These are phyloP conservation scores for Dianthus caryophyllus DNA, from an alignment of 148 eudicot genomes.

Conservation along the genomic window DNA sequence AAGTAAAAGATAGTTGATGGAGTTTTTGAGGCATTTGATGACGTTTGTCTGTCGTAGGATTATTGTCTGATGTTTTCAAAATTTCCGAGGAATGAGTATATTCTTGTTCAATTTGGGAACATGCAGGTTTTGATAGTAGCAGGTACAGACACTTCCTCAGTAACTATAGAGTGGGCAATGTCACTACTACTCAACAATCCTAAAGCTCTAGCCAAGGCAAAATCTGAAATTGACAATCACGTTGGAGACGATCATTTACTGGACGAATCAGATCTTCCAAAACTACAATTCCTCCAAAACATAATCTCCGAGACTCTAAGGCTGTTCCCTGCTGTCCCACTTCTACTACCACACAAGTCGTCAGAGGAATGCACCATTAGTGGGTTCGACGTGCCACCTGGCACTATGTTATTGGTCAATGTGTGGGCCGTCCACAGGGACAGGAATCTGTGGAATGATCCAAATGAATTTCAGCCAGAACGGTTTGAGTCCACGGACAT, in stretches of 20 bases:
- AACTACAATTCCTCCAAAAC: constrained; percentile 17
- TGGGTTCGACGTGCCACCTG: constrained; percentile 19
- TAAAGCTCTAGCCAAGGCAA: constrained; percentile 14
- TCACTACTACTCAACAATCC: constrained; percentile 27
- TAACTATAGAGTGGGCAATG: constrained; percentile 33
- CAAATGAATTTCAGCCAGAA: constrained; percentile 22
- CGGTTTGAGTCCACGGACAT: constrained; percentile 12
- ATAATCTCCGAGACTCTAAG: constrained; percentile 21
- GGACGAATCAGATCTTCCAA: constrained; percentile 24
- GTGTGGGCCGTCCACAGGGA: constrained; percentile 32
- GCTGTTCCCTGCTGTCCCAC: constrained; percentile 25
- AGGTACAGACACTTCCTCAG: constrained; percentile 28
- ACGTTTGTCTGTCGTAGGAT: too few species aligned
- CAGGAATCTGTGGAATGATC: constrained; percentile 22
- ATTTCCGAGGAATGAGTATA: too few species aligned
- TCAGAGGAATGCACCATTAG: constrained; percentile 23
- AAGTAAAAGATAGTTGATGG: too few species aligned
- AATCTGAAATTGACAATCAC: constrained; percentile 25
- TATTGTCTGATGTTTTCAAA: too few species aligned
- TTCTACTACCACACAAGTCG: constrained; percentile 27
- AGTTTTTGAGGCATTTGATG: too few species aligned
- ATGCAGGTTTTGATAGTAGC: constrained; percentile 25
- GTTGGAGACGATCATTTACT: constrained; percentile 21
- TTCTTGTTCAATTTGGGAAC: not conserved
- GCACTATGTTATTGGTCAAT: constrained; percentile 23